These are phyloP conservation scores for Poa annua DNA, from an alignment of 176 grass and related monocot species.

Conservation along the genomic window DNA sequence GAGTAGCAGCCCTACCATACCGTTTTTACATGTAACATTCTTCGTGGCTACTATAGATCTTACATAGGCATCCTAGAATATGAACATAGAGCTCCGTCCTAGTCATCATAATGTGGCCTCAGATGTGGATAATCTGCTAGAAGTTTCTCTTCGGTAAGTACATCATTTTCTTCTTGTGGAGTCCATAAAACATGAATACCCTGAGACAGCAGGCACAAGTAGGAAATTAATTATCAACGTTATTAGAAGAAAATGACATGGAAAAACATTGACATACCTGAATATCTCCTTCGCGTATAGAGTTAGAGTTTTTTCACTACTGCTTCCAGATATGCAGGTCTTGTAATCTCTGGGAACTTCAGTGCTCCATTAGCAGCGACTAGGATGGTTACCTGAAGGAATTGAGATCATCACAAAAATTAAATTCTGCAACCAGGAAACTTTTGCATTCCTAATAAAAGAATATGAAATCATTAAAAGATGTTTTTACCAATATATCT, in stretches of 20 bases:
- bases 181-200: slow-evolving; percentile 25
- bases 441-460: neutral
- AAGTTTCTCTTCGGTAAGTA: neutral
- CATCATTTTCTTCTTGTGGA: slow-evolving; percentile 1
- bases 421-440: neutral
- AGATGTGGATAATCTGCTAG: slow-evolving; percentile 8
- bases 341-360: slow-evolving; percentile 14
- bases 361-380: slow-evolving; percentile 35
- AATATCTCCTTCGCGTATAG: neutral
- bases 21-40: neutral
- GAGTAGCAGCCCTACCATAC: neutral
- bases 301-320: slow-evolving; percentile 19
- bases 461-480: neutral
- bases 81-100: neutral
- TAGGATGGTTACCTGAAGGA: slow-evolving; percentile 42
- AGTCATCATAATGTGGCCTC: slow-evolving; percentile 1
- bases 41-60: neutral
- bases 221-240: neutral
- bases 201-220: neutral
- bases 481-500: neutral
- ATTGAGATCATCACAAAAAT: neutral
- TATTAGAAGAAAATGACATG: neutral
- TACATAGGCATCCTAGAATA: neutral
- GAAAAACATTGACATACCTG: neutral
- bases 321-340: slow-evolving; percentile 7